Base-by-base conservation (phyloP, 2,329 filamentous ascomycete genomes). In the Botrytis tulipae region DNA sequence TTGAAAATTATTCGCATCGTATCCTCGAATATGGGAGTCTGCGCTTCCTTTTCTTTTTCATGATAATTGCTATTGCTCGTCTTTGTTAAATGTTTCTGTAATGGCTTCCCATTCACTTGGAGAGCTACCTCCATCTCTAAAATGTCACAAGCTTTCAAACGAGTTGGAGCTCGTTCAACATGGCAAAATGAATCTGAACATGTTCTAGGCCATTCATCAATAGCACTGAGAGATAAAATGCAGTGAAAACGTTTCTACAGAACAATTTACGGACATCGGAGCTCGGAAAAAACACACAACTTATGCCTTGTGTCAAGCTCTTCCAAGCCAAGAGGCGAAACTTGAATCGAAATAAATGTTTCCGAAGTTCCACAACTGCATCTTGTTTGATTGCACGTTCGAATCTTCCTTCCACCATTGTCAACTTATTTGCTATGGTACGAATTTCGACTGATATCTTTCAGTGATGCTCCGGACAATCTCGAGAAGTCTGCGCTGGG, bases 391-490 rank as follows among this genome's bases (percentile, higher is more conserved):
- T 51, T 10, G 22, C 22, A 51, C 22, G 1, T 6, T 51, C 46
- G 10, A 48, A 0, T 14, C 0, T 6, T 14, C 22, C 14, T 14
- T 5, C 6, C 2, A 25, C 18, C 0, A 46, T 46, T 46, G 18
- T 18, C 7, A 46, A 44, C 1, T 46, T 22, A 46, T 46, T 20
- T 46, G 1, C 44, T 22, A 22, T 46, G 0, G 18, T 46, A 20
- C 18, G 7, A 46, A 46, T 20, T 20, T 22, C 4, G 6, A 7
- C 44, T 22, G 44, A 46, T 22, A 2, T 46, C 44, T 0, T 46
- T 9, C 44, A 46, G 6, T 46, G 44, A 46, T 46, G 2, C 18
- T 46, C 18, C 7, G 18, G 18, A 4, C 0, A 8, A 22, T 46
- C 18, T 22, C 44, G 3, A 7, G 7, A 46, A 46, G 7, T 7